Base-by-base conservation (phyloP, 441 rosid species). In the Macaranga tanarius region DNA sequence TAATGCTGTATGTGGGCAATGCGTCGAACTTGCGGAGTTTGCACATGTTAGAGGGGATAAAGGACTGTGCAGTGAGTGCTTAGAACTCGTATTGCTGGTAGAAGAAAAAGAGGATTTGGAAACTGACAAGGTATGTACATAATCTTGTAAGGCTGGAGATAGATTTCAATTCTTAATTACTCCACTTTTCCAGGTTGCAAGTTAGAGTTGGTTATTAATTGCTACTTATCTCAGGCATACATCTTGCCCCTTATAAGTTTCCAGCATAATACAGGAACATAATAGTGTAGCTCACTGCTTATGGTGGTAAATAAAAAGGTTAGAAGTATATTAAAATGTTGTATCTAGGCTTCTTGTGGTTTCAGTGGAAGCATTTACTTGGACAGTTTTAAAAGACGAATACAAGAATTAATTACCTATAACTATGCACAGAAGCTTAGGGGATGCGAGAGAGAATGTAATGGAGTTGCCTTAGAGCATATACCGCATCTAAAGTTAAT, bases 21-120 rank as follows among this genome's bases (percentile, higher is more conserved):
- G 93, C 76, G 45, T 79, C 50, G 50, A 56, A 55, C 72, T 65
- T 70, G 76, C 81, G 47, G 84, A 81, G 19, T 83, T 89, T 62
- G 83, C 75, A n/a, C 47, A 72, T 34, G 79, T 84, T 61, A 79
- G 73, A 71, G 82, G 86, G 74, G 73, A 78, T 50, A 77, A 63
- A 55, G 91, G 91, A 57, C 78, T 87, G 19, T 89, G 91, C 75
- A 44, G 64, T 20, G 62, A 58, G 59, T 89, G 93, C 67, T 73
- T 82, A 67, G 84, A 79, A 68, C 87, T 87, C 67, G 79, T 73
- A 34, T 64, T 78, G 60, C 78, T 80, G 69, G 77, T 86, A 56
- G 91, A 89, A 76, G 90, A 80, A 70, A 74, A 79, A 9, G 83
- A 59, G 64, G 75, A 83, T 69, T 73, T 74, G 59, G 79, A 81